phyloP scores from a whole-genome alignment of 2,329 filamentous ascomycete species.

The Ophiognomonia clavigignenti-juglandacearum region DNA sequence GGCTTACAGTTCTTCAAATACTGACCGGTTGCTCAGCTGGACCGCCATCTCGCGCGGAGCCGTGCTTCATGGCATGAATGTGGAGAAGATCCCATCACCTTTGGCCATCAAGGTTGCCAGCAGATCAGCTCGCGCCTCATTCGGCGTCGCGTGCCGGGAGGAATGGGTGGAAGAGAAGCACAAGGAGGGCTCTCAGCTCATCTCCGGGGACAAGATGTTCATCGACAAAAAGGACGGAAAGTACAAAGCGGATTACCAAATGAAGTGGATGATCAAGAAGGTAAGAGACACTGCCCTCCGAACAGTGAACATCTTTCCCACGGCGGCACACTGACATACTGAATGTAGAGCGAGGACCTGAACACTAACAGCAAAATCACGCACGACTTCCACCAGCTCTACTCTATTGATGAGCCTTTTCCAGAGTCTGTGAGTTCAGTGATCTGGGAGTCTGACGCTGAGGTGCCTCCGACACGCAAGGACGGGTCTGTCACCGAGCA shows the following conservation, averaged over 20 bases:
- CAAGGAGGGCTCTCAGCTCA: too few species aligned
- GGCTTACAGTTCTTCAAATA: not conserved
- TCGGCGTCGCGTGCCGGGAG: constrained; percentile 1
- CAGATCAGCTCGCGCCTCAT: constrained; percentile 16
- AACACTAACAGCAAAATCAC: not conserved
- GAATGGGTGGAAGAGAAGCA: constrained; percentile 6
- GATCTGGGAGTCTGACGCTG: constrained; percentile 3
- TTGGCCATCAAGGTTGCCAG: constrained; percentile 6
- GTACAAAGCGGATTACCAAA: constrained; percentile 10
- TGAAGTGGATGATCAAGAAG: constrained; percentile 12
- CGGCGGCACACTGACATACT: not conserved
- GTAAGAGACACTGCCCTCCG: not conserved
- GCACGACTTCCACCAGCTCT: not conserved
- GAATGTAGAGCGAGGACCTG: constrained; percentile 10
- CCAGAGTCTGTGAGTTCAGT: not conserved
- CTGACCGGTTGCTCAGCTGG: constrained; percentile 13
- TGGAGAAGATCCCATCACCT: not conserved
- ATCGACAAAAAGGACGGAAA: not conserved
- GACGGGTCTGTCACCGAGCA: constrained; percentile 2
- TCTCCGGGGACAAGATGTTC: not conserved
- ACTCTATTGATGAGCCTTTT: not conserved
- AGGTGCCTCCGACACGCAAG: not conserved
- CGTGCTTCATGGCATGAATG: constrained; percentile 13
- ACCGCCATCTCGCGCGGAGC: constrained; percentile 20
- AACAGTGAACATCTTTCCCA: too few species aligned